Evolutionary conservation across 176 grass and related monocot genomes (phyloP), one percentile per base, ranked within the genome.

Genomic region (Eleusine indica): DNA sequence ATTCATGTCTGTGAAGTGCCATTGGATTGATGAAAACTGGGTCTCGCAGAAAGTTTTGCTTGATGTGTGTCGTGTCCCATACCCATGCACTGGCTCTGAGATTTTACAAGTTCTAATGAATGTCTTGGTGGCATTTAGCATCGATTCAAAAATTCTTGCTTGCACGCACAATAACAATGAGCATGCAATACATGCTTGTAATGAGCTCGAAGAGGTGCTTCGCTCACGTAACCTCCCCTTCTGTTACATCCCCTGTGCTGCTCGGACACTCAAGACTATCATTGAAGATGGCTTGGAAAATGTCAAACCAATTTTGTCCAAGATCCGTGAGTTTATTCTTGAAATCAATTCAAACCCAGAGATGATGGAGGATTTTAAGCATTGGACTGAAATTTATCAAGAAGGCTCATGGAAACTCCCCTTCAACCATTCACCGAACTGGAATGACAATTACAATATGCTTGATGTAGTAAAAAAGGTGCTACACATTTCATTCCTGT

Each of bases 11-110:
- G 86, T 99, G 8, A 99, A 89, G 71, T 80, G 96, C 75, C 89
- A 99, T 80, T 99, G 89, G 96, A 96, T 99, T 46, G 93, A 99
- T 78, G 96, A 93, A 25, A 89, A 43, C 9, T 99, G 96, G 96
- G 84, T 80, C 30, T 85, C 86, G 2, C 89, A 89, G 80, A 96
- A 90, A 79, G 39, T 94, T 66, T 78, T 99, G 75, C 91, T 99
- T 32, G 91, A 99, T 68, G 90, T 99, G 8, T 92, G 87, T 80
- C 91, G 88, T 73, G 85, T 99, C 51, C 87, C 83, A 32, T 92
- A 87, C 79, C 91, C 91, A 16, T 90, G 80, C 74, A 88, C 85
- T 15, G 89, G 93, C 19, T 38, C 87, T 0, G 75, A 99, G 77
- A 92, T 99, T 60, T 85, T 91, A 18, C 73, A 90, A 39, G 82